These are phyloP conservation scores for Daldinia sp. DNA, from an alignment of 2,329 filamentous ascomycete species.

Conservation along the genomic window DNA sequence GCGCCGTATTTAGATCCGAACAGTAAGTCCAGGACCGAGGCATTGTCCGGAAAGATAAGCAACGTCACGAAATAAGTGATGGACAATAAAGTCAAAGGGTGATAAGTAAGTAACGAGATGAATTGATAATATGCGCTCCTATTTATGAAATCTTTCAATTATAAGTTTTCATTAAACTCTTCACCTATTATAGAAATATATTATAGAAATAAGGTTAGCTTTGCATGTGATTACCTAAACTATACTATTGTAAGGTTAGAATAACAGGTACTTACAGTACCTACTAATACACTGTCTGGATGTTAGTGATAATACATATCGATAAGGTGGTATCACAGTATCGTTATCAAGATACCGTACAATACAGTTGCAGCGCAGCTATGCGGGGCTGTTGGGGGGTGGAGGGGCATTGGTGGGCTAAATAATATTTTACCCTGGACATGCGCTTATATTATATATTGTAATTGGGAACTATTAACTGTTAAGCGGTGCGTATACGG, in stretches of 20 bases:
- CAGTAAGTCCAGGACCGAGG: slow-evolving; percentile 27
- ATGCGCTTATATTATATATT: too few relatives aligned
- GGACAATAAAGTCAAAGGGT: background rate
- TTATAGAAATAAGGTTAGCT: too few relatives aligned
- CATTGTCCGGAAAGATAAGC: background rate
- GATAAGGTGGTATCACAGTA: background rate
- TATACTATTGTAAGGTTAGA: too few relatives aligned
- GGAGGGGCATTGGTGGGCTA: slow-evolving; percentile 9
- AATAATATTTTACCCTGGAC: slow-evolving; percentile 18
- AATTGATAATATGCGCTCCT: too few relatives aligned
- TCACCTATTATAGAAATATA: too few relatives aligned
- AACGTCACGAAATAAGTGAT: background rate
- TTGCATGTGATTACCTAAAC: too few relatives aligned
- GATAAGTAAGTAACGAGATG: background rate
- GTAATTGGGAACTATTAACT: background rate
- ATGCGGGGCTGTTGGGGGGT: slow-evolving; percentile 23
- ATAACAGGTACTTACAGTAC: too few relatives aligned
- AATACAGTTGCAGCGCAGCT: background rate
- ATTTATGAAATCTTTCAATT: too few relatives aligned
- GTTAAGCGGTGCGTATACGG: background rate
- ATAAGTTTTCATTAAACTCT: too few relatives aligned
- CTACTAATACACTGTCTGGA: too few relatives aligned
- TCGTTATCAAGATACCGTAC: background rate
- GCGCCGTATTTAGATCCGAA: slow-evolving; percentile 65
- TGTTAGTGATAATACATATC: background rate